These are phyloP conservation scores for Podila clonocystis DNA, from an alignment of 192 early-diverging fungal species.

Conservation along the genomic window DNA sequence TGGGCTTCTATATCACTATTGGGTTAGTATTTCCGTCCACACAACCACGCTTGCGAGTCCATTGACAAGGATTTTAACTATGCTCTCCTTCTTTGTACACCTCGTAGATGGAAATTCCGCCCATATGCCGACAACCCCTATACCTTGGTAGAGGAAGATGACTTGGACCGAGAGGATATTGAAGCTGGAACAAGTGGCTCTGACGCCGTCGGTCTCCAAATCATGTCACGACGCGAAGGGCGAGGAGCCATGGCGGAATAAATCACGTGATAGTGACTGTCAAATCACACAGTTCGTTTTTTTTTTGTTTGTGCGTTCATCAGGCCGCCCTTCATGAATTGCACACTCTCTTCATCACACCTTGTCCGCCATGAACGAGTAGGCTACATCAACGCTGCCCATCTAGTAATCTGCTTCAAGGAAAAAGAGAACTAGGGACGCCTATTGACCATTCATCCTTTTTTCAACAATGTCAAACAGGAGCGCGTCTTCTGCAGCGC, in stretches of 20 bases:
- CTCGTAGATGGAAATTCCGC: constrained; percentile 56
- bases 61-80: neutral
- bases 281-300: too few relatives aligned
- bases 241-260: too few relatives aligned
- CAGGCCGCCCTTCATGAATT: too few relatives aligned
- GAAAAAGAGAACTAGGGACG: too few relatives aligned
- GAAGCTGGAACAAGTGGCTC: constrained; percentile 22
- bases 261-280: too few relatives aligned
- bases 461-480: neutral
- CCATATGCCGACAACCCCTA: constrained; percentile 63
- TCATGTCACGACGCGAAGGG: constrained; percentile 44
- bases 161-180: constrained; percentile 30
- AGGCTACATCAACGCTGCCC: too few relatives aligned
- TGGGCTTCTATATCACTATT: constrained; percentile 59
- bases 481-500: neutral
- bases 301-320: too few relatives aligned
- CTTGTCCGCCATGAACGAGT: too few relatives aligned
- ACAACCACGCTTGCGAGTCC: neutral
- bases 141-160: constrained; percentile 48
- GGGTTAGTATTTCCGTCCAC: constrained; percentile 40
- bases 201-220: constrained; percentile 28
- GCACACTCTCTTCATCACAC: too few relatives aligned
- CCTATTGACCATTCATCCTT: neutral
- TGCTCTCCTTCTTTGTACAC: constrained; percentile 10
- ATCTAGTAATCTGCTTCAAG: too few relatives aligned